Evolutionary conservation across 2,329 filamentous ascomycete species (phyloP).

Genomic region (Emmonsiellopsis sp.): DNA sequence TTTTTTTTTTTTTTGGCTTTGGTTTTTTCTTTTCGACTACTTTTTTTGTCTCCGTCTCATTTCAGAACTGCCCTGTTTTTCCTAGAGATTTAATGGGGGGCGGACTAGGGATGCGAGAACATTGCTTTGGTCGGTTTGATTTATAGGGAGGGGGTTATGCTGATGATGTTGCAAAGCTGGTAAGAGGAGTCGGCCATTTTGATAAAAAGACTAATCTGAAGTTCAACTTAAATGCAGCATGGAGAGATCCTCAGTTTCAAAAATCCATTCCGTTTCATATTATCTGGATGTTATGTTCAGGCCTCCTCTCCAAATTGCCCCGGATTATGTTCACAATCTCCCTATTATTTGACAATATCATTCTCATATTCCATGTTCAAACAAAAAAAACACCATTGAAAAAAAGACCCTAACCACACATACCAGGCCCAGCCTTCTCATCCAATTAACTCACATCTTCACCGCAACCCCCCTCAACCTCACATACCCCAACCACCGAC

Average conservation of each 20-base stretch:
- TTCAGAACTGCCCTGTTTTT: conserved; percentile 44
- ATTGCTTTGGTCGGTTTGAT: conserved; percentile 14
- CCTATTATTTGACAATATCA: no score
- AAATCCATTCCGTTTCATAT: no score
- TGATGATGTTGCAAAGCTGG: no score
- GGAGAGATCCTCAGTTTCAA: no score
- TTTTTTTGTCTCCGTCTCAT: conserved; percentile 37
- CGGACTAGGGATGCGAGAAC: conserved; percentile 51
- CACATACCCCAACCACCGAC: conserved; percentile 41
- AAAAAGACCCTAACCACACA: background rate
- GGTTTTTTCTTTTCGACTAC: conserved; percentile 10
- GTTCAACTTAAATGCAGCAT: no score
- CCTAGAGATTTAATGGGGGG: conserved; percentile 39
- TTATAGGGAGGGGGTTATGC: no score
- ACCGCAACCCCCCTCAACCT: conserved; percentile 35
- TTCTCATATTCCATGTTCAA: no score
- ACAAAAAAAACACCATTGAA: background rate
- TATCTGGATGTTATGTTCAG: no score
- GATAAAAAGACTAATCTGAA: no score
- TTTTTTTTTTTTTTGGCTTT: background rate
- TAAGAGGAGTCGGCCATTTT: no score
- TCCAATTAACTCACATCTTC: conserved; percentile 17
- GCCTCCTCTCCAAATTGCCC: no score
- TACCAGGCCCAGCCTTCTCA: background rate
- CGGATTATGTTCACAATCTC: no score